These are phyloP conservation scores for Austroboletus niveus DNA, from an alignment of 1,284 basidiomycete species.

Conservation along the genomic window DNA sequence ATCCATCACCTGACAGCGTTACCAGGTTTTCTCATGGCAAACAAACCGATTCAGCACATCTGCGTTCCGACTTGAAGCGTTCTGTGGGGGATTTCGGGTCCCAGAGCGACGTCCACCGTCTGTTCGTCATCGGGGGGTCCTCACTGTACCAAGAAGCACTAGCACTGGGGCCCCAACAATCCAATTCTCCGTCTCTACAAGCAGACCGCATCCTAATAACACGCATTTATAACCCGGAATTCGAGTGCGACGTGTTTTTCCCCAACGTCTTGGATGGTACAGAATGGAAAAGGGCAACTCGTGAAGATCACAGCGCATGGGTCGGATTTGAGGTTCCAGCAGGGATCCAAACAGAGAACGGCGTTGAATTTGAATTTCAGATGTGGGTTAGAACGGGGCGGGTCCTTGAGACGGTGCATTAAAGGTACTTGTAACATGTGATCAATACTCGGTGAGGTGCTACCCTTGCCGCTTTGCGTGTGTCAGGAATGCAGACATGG, in stretches of 20 bases:
- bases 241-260: conserved; percentile 88
- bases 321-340: conserved; percentile 72
- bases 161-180: conserved; percentile 30
- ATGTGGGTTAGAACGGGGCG: conserved; percentile 69
- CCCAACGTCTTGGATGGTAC: conserved; percentile 58
- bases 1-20: conserved; percentile 4
- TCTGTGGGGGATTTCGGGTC: conserved; percentile 22
- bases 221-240: conserved; percentile 72
- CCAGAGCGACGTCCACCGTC: conserved; percentile 40
- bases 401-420: neutral
- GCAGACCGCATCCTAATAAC: conserved; percentile 87
- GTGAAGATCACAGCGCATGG: conserved; percentile 70
- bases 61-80: conserved; percentile 16
- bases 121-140: conserved; percentile 90
- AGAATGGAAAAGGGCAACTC: conserved; percentile 58
- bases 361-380: conserved; percentile 83
- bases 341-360: conserved; percentile 79
- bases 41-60: conserved; percentile 10
- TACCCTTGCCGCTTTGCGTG: conserved; percentile 60
- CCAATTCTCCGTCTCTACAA: conserved; percentile 34
- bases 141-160: conserved; percentile 78
- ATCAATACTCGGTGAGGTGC: neutral
- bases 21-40: conserved; percentile 15
- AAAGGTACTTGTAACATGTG: neutral
- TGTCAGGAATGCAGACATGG: conserved; percentile 10